Evolutionary conservation across 2,329 filamentous ascomycete genomes (phyloP), one percentile per base, ranked within the genome.

Genomic region (Paecilomyces sp.): DNA sequence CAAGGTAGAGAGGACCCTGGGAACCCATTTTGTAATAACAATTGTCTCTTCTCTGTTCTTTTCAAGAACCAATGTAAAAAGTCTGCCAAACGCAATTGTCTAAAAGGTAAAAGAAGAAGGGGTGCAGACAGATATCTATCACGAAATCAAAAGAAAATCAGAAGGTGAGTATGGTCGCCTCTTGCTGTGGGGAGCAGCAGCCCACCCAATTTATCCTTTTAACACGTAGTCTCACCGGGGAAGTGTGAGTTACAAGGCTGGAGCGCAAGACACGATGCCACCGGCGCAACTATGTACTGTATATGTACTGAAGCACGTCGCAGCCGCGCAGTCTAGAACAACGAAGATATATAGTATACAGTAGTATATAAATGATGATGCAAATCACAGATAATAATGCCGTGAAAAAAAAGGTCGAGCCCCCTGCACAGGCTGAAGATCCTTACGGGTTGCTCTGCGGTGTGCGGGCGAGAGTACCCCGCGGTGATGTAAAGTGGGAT

Each of bases 1-100:
- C 94, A 70, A 96, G 82, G 72, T 96, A 96, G 62, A 96, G 80
- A 18, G 89, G 87, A 33, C 79, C 81, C 62, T 75, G 66, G 51
- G 51, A 30, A 13, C 24, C 51, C 51, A 53, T 53, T 25, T 25
- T 53, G 25, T 28, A 7, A 22, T 30, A 6, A 13, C 11, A 30
- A 25, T 18, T 41, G 11, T 47, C 18, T 47, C 41, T 47, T 9
- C 18, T 47, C n/a, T 47, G 6, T 22, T 22, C 22, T 22, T 22
- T 6, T 47, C 5, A 6, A 18, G 41, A n/a, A 9, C n/a, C 6
- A 15, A 9, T 18, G n/a, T 18, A 11, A 18, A 33, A 41, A 3
- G 36, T 41, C 13, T 15, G 41, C 5, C 1, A 15, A 18, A 9
- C 15, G 41, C 15, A 47, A 47, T 18, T 9, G 31, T 33, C 18